Percentiles rank a stretch among this genome's conserved stretches.
phyloP scores from a whole-genome alignment of 2,329 filamentous ascomycete species.

The Microdochium paspali region DNA sequence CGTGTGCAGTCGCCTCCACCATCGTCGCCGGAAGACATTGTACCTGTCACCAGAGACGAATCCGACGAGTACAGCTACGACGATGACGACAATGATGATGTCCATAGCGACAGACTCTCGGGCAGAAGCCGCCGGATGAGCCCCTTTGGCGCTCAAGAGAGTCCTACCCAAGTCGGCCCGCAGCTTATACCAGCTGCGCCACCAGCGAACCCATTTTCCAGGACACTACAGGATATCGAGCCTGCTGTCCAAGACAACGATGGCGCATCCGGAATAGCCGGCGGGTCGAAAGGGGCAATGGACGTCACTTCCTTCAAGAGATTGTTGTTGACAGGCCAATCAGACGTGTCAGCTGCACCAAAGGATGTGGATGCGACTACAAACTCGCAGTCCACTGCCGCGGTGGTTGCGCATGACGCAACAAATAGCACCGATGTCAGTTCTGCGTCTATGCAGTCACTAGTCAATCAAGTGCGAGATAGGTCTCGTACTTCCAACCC shows the following conservation, averaged over 20 bases:
- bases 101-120: conserved; percentile 13
- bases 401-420: conserved; percentile 19
- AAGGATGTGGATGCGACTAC: conserved; percentile 8
- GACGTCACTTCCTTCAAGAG: conserved; percentile 74
- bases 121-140: conserved; percentile 14
- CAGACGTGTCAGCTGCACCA: conserved; percentile 17
- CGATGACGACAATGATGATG: conserved; percentile 13
- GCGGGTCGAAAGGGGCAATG: conserved; percentile 35
- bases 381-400: conserved; percentile 4
- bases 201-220: conserved; percentile 46
- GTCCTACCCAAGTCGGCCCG: conserved; percentile 5
- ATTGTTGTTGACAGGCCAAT: conserved; percentile 64
- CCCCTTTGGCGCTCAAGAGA: conserved; percentile 12
- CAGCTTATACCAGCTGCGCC: conserved; percentile 11
- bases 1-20: conserved; percentile 57
- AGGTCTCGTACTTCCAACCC: conserved; percentile 52
- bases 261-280: conserved; percentile 20
- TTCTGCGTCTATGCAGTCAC: conserved; percentile 48
- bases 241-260: conserved; percentile 18
- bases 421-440: conserved; percentile 49
- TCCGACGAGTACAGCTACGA: conserved; percentile 10
- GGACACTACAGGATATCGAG: conserved; percentile 43
- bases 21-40: conserved; percentile 44
- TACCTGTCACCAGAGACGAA: conserved; percentile 16
- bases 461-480: conserved; percentile 40